phyloP scores from a whole-genome alignment of 768 basidiomycete genomes.

The Mycena pura region DNA sequence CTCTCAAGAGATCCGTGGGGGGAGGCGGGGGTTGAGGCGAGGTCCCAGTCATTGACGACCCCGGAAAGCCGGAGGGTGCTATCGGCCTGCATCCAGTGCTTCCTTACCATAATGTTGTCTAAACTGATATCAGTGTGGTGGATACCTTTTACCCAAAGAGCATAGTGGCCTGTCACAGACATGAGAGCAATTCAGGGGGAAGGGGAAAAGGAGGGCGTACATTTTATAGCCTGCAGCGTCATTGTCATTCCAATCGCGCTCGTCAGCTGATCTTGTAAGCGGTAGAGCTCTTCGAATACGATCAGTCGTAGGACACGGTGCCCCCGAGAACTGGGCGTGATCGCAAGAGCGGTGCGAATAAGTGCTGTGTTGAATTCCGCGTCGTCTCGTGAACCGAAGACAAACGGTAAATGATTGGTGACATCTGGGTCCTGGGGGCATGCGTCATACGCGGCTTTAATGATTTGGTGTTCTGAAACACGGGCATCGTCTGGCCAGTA shows the following conservation, averaged over 20 bases:
- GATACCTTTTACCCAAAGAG: conserved; percentile 34
- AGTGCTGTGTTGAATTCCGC: background rate
- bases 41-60: conserved; percentile 39
- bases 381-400: conserved; percentile 12
- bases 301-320: background rate
- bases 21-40: conserved; percentile 21
- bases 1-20: conserved; percentile 2
- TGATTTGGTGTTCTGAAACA: conserved; percentile 6
- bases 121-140: conserved; percentile 40
- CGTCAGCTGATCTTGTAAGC: background rate
- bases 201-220: conserved; percentile 8
- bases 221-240: conserved; percentile 5
- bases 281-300: background rate
- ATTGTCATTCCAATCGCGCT: background rate
- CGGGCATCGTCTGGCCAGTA: conserved; percentile 23
- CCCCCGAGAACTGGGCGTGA: background rate
- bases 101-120: conserved; percentile 38
- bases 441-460: conserved; percentile 6
- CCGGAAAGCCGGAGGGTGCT: conserved; percentile 11
- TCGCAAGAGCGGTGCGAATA: background rate
- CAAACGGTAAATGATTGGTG: conserved; percentile 17
- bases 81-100: background rate
- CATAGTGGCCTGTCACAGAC: conserved; percentile 29
- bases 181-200: background rate
- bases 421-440: conserved; percentile 5